Evolutionary conservation across 176 grass and related monocot genomes (phyloP).

Genomic region (Zea mays): DNA sequence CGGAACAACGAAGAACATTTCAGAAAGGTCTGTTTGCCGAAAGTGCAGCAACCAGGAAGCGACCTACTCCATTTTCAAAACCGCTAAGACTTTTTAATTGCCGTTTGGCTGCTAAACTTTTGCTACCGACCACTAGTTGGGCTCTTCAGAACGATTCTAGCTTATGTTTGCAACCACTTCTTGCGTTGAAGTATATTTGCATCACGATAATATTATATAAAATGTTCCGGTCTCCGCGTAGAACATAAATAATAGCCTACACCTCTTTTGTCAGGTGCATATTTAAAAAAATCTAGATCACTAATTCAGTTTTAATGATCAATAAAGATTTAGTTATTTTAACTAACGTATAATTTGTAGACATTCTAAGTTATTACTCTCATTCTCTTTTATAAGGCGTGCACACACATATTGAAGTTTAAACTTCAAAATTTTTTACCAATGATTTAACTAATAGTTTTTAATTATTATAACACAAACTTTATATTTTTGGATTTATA

Average conservation of each 20-base stretch:
- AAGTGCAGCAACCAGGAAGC: slow-evolving; percentile 33
- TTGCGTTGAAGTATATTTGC: neutral
- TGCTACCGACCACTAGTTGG: slow-evolving; percentile 5
- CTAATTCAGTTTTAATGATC: too few species aligned
- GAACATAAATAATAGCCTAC: neutral
- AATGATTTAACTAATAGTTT: too few species aligned
- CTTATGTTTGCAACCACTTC: neutral
- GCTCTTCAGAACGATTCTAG: neutral
- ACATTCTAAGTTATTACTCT: too few species aligned
- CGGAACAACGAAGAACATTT: neutral
- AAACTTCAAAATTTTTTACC: too few species aligned
- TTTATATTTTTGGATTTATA: too few species aligned
- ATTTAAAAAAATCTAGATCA: too few species aligned
- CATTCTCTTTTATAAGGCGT: too few species aligned
- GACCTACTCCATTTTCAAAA: slow-evolving; percentile 18
- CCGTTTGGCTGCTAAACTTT: slow-evolving; percentile 16
- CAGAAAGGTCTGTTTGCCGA: slow-evolving; percentile 23
- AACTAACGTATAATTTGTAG: too few species aligned
- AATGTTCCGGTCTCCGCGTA: neutral
- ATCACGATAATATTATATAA: neutral
- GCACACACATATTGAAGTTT: too few species aligned
- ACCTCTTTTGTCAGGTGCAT: neutral
- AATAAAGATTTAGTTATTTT: too few species aligned
- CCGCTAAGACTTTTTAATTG: neutral
- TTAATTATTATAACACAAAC: too few species aligned